Conservation (phyloP, 768 basidiomycete genomes). For the Lactarius tabidus region DNA sequence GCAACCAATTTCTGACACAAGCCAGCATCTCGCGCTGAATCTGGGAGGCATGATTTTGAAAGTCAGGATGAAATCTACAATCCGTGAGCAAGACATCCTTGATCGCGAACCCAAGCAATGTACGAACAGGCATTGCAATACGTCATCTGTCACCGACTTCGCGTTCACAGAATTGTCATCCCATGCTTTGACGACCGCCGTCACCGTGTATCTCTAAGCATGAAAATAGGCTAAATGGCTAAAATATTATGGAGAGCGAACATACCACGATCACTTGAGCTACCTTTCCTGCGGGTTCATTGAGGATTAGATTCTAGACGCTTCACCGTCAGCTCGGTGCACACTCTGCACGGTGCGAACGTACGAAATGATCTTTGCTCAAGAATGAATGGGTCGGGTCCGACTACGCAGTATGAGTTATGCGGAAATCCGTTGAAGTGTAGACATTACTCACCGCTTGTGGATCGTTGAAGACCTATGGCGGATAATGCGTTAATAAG, state of each 20-base stretch:
- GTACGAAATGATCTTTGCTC: slow-evolving; percentile 84
- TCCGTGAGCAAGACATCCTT: neutral
- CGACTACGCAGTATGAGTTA: slow-evolving; percentile 40
- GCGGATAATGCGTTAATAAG: neutral
- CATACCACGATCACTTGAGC: slow-evolving; percentile 65
- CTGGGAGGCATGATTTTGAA: slow-evolving; percentile 57
- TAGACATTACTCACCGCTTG: slow-evolving; percentile 53
- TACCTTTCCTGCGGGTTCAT: slow-evolving; percentile 76
- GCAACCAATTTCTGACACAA: slow-evolving; percentile 59
- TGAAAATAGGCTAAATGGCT: neutral
- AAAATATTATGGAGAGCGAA: slow-evolving; percentile 14
- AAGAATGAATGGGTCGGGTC: slow-evolving; percentile 88
- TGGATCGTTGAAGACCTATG: slow-evolving; percentile 72
- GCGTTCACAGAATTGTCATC: slow-evolving; percentile 63
- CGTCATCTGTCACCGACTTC: slow-evolving; percentile 53
- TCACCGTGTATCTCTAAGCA: slow-evolving; percentile 57
- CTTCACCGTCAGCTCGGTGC: slow-evolving; percentile 10
- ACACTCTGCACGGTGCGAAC: slow-evolving; percentile 31
- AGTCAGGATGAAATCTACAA: slow-evolving; percentile 78
- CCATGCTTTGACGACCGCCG: slow-evolving; percentile 74
- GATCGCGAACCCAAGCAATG: neutral
- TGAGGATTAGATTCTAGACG: slow-evolving; percentile 68
- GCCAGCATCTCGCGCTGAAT: slow-evolving; percentile 76
- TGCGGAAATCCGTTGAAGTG: neutral
- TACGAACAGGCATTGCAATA: slow-evolving; percentile 61